phyloP scores from a whole-genome alignment of 1,284 basidiomycete species.

The Cutaneotrichosporon sp. region DNA sequence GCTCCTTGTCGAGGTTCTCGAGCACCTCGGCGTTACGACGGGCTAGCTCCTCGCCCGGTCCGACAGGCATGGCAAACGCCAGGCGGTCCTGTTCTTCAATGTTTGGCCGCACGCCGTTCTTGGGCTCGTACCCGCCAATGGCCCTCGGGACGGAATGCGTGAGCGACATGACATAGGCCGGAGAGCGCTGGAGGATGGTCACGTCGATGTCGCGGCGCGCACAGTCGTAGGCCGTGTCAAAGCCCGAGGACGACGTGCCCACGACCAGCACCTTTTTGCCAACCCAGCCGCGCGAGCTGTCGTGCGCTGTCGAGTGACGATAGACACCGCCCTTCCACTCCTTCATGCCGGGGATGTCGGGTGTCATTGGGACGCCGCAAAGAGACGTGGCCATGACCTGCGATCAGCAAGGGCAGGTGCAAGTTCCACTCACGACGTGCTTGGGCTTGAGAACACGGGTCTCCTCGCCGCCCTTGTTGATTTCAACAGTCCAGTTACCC shows the following conservation, averaged over 20 bases:
- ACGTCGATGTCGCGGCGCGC: constrained; percentile 53
- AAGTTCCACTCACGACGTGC: too few species aligned
- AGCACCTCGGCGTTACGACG: constrained; percentile 20
- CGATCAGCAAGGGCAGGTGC: too few species aligned
- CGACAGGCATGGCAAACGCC: constrained; percentile 47
- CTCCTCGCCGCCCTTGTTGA: constrained; percentile 48
- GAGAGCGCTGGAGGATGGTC: constrained; percentile 59
- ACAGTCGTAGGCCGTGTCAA: constrained; percentile 50
- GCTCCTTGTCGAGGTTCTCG: constrained; percentile 42
- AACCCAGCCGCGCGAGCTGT: constrained; percentile 50
- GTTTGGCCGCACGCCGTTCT: constrained; percentile 49
- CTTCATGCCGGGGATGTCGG: constrained; percentile 38
- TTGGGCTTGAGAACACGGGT: constrained; percentile 52
- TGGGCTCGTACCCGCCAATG: constrained; percentile 41
- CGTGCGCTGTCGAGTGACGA: constrained; percentile 56
- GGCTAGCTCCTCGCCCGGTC: constrained; percentile 25
- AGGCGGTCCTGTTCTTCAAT: constrained; percentile 51
- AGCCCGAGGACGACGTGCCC: constrained; percentile 59
- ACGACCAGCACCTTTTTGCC: constrained; percentile 60
- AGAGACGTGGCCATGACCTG: constrained; percentile 36
- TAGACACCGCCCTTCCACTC: constrained; percentile 50
- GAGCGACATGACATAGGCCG: constrained; percentile 57
- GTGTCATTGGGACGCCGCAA: constrained; percentile 20
- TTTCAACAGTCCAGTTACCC: constrained; percentile 54
- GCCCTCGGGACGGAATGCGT: constrained; percentile 50